Base-by-base conservation (phyloP, 768 basidiomycete species). In the Heimioporus sp. region DNA sequence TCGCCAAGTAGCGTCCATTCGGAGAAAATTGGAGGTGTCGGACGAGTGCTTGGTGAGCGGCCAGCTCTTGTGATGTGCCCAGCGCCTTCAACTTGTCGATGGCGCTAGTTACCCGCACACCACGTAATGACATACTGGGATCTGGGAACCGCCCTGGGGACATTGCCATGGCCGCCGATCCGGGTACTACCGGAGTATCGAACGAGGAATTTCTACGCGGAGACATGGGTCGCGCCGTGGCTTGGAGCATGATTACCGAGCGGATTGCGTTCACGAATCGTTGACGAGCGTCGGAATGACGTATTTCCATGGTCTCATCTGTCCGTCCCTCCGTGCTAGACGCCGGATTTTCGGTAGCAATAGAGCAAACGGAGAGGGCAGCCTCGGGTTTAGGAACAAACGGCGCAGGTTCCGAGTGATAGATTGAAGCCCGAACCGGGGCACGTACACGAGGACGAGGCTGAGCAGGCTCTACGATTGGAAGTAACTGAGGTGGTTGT, bases 21-120 rank as follows among this genome's bases (percentile, higher is more conserved):
- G 80, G 81, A 13, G 80, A 81, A 61, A 81, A 81, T 52, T 81
- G 78, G 42, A 81, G 61, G 56, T 81, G 78, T 43, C 79, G 65
- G 17, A 81, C 80, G 21, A 81, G 72, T 7, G 80, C 81, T 40
- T 69, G 67, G 48, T 81, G 80, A 17, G 74, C 73, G 19, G 64
- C 70, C 44, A 77, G 57, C 43, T 73, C 75, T 53, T 80, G 75
- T 10, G 72, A 73, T 37, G 68, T 62, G 40, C 63, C 63, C 52
- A 81, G 56, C 39, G 54, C 60, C 60, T 71, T 74, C 49, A 81
- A 51, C 42, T 72, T 75, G 39, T 77, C 74, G 20, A 76, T 67
- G 12, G 78, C 67, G 12, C 57, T 45, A 4, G 73, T 68, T 11
- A 80, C 66, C 13, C 80, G 70, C 44, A 67, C 72, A 21, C 66